phyloP scores from a whole-genome alignment of 1,284 basidiomycete species.

The Anthracocystis walkeri region DNA sequence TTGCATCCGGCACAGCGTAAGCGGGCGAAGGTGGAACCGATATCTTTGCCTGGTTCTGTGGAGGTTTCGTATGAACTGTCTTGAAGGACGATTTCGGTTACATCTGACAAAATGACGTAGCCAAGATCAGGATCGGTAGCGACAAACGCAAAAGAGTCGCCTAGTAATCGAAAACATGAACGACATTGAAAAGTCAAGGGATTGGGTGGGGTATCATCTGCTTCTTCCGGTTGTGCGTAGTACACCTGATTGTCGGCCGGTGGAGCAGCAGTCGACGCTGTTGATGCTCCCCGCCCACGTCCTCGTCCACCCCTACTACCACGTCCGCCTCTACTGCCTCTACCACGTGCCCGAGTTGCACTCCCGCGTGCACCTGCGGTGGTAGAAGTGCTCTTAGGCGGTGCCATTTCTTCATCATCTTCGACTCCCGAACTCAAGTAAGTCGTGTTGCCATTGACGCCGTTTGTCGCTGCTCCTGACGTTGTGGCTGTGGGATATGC shows the following conservation, averaged over 20 bases:
- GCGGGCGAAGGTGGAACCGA: slow-evolving; percentile 41
- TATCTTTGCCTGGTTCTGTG: slow-evolving; percentile 37
- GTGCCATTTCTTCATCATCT: slow-evolving; percentile 40
- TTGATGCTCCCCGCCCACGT: slow-evolving; percentile 1
- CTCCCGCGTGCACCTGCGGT: background rate
- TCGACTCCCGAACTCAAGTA: slow-evolving; percentile 22
- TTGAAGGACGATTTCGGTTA: slow-evolving; percentile 38
- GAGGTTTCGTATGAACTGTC: slow-evolving; percentile 30
- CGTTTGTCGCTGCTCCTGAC: background rate
- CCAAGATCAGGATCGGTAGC: slow-evolving; percentile 48
- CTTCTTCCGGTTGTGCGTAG: slow-evolving; percentile 10
- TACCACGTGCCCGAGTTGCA: slow-evolving; percentile 8
- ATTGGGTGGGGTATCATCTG: slow-evolving; percentile 11
- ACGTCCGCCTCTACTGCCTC: slow-evolving; percentile 10
- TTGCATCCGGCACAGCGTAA: slow-evolving; percentile 46
- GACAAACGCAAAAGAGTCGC: slow-evolving; percentile 51
- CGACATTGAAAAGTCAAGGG: slow-evolving; percentile 56
- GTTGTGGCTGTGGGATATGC: slow-evolving; percentile 11
- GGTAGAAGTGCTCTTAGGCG: slow-evolving; percentile 17
- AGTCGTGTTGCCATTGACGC: slow-evolving; percentile 10
- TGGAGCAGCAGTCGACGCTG: background rate
- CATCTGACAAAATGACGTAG: slow-evolving; percentile 51
- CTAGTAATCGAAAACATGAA: slow-evolving; percentile 42
- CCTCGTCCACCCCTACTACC: slow-evolving; percentile 26
- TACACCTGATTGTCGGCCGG: background rate